A percentile compares a stretch with the other conserved stretches of the same genome.
Evolutionary conservation across 768 basidiomycete genomes (phyloP).

Genomic region (Pholiota molesta): DNA sequence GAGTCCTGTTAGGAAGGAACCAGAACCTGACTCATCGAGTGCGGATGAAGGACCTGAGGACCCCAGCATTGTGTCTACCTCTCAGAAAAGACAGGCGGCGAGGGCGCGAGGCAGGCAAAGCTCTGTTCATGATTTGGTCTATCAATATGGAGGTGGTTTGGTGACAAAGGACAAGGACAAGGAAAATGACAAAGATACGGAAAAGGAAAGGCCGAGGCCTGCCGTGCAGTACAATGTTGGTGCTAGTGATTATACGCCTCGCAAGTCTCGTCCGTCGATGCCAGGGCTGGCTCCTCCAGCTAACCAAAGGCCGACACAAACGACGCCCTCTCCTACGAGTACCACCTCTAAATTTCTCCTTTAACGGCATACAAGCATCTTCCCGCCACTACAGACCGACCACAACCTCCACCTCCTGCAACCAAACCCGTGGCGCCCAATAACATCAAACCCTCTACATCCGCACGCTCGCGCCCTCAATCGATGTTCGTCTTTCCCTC

Average conservation of each 20-base stretch:
- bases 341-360: constrained; percentile 9
- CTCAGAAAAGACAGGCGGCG: constrained; percentile 29
- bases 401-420: constrained; percentile 15
- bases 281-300: constrained; percentile 9
- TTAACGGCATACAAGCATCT: neutral
- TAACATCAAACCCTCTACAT: constrained; percentile 30
- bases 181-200: constrained; percentile 4
- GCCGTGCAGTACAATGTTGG: constrained; percentile 13
- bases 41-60: constrained; percentile 63
- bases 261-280: constrained; percentile 12
- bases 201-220: constrained; percentile 9
- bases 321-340: constrained; percentile 23
- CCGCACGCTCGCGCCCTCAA: constrained; percentile 67
- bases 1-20: constrained; percentile 41
- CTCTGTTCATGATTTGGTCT: constrained; percentile 83
- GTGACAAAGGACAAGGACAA: constrained; percentile 44
- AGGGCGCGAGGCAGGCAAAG: constrained; percentile 66
- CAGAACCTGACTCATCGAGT: constrained; percentile 52
- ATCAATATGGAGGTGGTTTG: constrained; percentile 70
- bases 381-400: neutral
- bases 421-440: constrained; percentile 14
- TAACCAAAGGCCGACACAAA: constrained; percentile 12
- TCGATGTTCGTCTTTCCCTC: constrained; percentile 80
- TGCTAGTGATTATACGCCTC: constrained; percentile 19
- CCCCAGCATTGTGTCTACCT: constrained; percentile 29